Base-by-base conservation (phyloP, 1,284 basidiomycete species). In the Ustilago nuda region DNA sequence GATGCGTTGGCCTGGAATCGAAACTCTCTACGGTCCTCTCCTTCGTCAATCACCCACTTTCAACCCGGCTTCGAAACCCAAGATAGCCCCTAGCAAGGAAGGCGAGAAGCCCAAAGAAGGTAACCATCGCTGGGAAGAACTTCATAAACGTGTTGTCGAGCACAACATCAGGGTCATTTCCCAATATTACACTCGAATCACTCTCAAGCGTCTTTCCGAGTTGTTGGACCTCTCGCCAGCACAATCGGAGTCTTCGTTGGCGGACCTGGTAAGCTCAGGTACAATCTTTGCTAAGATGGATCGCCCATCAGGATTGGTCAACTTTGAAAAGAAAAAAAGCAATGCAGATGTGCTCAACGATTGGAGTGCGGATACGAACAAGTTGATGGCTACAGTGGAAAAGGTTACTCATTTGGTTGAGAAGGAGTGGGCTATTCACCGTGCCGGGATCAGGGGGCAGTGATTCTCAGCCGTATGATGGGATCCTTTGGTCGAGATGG, bases 1-100 rank as follows among this genome's bases (percentile, higher is more conserved):
- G 51, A 98, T 98, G 94, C 89, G 96, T 72, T 99, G 97, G 97
- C 94, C 96, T 0, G 94, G 94, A n/a, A 95, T 99, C 59, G 92
- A 95, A 85, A 88, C 89, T 7, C 89, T 98, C 17, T 99, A 98
- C 85, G 95, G 94, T 33, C 90, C 92, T 8, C 92, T 92, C 78
- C 87, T 99, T 57, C 90, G 91, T 56, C 89, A 90, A 81, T 94
- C 94, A 0, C 89, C 91, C 5, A 92, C 98, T 4, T 99, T 99
- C 85, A 89, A 89, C 13, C 78, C 72, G 15, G 81, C 82, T 43
- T 12, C 55, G 3, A 74, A 43, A 37, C 15, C 55, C 3, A 45
- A 23, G 13, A 33, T 43, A 2, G 41, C 27, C 8, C 41, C 45
- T 33, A 15, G 15, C 3, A 33, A 36, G 11, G 62, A 82, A 9